Evolutionary conservation across 23 red algal species (phyloP), one percentile per base, ranked within the genome.

Genomic region (Gracilaria vermiculophylla): DNA sequence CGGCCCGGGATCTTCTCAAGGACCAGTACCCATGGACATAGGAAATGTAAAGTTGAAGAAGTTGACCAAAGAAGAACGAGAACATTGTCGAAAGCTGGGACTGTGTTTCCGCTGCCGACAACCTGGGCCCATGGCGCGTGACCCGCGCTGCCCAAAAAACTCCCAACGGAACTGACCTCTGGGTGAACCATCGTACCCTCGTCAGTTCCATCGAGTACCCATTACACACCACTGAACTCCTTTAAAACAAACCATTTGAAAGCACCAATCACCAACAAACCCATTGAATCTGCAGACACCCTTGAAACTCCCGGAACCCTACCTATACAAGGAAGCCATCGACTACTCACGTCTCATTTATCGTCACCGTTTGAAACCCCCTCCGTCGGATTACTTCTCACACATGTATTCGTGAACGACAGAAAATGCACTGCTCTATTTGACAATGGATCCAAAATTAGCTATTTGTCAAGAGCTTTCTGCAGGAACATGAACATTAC

Each of bases 351-450:
- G 25, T 60, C 53, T 15, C 76, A 0, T 42, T 39, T 69, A 36
- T 3, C 64, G 37, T 69, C 64, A 69, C 34, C 32, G 20, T 41
- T 69, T 42, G 64, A 40, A 69, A 69, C 32, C 32, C 10, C 64
- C 14, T 36, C 37, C 27, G 34, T 40, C 2, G 64, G 34, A 41
- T 11, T 69, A 69, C 17, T 69, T 2, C 52, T 29, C 11, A 53
- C 31, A 21, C 1, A 41, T 12, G 20, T 57, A 55, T 25, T 34
- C 10, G 21, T 80, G 0, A 80, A 80, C 16, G 64, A 17, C 4
- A 60, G 76, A 80, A 39, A 40, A 62, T 40, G 52, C 16, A 80
- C 32, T 9, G 56, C 37, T 54, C 32, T 80, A 20, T 60, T 80
- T 43, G 76, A 80, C 20, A 37, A 36, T 29, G 51, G 53, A 25